Base-by-base conservation (phyloP, 2,329 filamentous ascomycete species). In the Aspergillus viridinutans region DNA sequence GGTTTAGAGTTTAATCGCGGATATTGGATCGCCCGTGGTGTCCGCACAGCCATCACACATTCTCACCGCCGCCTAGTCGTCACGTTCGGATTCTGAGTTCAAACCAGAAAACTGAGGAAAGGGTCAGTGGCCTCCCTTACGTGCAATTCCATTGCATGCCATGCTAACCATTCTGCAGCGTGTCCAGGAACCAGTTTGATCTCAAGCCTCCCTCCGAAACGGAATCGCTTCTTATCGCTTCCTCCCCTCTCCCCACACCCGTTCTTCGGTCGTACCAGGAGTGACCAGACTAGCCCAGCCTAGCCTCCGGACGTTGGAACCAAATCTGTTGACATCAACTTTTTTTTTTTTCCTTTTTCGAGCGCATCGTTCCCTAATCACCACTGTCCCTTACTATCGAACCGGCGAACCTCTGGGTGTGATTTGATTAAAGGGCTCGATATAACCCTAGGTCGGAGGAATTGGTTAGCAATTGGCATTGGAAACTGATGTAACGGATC, bases 401-500 rank as follows among this genome's bases (percentile, higher is more conserved):
- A 45, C 35, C 40, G 42, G 20, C 26, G 28, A 50, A 47, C 29
- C 29, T 40, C 35, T 45, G 23, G 32, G 43, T 35, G 49, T 12
- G 23, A 25, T 54, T 32, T 50, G 26, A 25, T 25, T n/a, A 38
- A 53, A 45, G 20, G 43, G 43, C 43, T 47, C 43, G 21, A 23
- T 47, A 47, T 47, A 23, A 25, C 12, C 43, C 21, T 26, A 4
- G 21, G 4, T 47, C 23, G 10, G 21, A 47, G 52, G 38, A 61
- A 53, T 59, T 25, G 43, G 21, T 47, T 55, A 55, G 54, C 51
- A 58, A 61, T 54, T 47, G 20, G 43, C 43, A 26, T 47, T 12
- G 23, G 59, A 63, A 59, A 60, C 62, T 59, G 59, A 65, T 65
- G 63, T 64, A 61, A 65, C 61, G 58, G 60, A 61, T 64, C 62